Evolutionary conservation across 1,284 basidiomycete species (phyloP).

Genomic region (Cutaneotrichosporon curvatum): DNA sequence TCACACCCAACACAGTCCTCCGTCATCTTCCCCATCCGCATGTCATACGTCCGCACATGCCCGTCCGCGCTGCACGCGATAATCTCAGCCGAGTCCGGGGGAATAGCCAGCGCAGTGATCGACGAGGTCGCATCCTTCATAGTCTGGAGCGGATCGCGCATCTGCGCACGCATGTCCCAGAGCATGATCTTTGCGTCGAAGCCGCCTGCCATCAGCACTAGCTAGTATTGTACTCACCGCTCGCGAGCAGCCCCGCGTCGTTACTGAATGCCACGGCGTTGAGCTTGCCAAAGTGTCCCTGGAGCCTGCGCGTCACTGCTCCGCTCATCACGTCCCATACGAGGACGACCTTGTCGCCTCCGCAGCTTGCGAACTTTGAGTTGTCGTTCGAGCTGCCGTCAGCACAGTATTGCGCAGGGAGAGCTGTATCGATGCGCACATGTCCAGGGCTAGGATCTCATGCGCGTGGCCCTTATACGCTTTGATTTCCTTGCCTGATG

Average conservation of each 20-base stretch:
- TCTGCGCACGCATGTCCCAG: conserved; percentile 80
- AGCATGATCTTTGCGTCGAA: conserved; percentile 76
- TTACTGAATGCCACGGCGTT: conserved; percentile 75
- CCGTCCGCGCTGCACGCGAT: conserved; percentile 85
- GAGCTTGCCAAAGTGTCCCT: conserved; percentile 84
- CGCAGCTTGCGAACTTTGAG: conserved; percentile 83
- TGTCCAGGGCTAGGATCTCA: conserved; percentile 80
- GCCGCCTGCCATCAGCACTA: conserved; percentile 21
- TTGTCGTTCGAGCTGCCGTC: conserved; percentile 75
- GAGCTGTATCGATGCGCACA: conserved; percentile 52
- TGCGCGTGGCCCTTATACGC: conserved; percentile 84
- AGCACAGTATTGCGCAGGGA: not conserved
- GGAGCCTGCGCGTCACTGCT: conserved; percentile 67
- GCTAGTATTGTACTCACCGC: conserved; percentile 53
- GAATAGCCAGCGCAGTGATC: conserved; percentile 70
- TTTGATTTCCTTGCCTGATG: conserved; percentile 77
- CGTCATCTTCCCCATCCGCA: conserved; percentile 80
- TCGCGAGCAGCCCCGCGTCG: conserved; percentile 75
- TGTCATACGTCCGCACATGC: conserved; percentile 81
- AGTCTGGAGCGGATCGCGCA: conserved; percentile 77
- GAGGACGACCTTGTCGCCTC: conserved; percentile 85
- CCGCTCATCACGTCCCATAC: conserved; percentile 93
- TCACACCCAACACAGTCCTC: conserved; percentile 82
- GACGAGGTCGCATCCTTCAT: conserved; percentile 85
- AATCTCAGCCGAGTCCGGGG: conserved; percentile 54